Evolutionary conservation across 345 rosid species (phyloP).

Genomic region (Clausena lansium): DNA sequence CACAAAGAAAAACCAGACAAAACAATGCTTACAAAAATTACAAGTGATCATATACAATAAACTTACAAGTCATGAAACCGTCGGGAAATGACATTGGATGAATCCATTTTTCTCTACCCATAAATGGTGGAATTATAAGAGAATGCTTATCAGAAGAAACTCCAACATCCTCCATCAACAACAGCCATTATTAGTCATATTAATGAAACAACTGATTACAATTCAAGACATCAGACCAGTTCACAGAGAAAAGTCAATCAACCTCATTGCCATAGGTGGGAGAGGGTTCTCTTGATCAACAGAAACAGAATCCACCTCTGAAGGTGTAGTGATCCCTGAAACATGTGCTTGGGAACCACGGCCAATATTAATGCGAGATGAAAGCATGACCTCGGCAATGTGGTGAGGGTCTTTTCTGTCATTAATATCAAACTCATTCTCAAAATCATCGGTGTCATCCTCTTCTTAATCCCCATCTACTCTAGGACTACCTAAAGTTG

Average conservation of each 20-base stretch:
- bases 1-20: neutral
- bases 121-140: too few relatives aligned
- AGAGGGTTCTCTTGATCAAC: slow-evolving; percentile 57
- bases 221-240: too few relatives aligned
- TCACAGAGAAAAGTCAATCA: too few relatives aligned
- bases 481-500: slow-evolving; percentile 52
- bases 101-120: too few relatives aligned
- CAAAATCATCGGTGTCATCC: slow-evolving; percentile 61
- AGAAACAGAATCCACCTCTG: slow-evolving; percentile 58
- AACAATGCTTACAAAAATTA: too few relatives aligned
- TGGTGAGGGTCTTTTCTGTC: slow-evolving; percentile 41
- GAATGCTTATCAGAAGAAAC: too few relatives aligned
- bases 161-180: too few relatives aligned
- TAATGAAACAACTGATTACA: too few relatives aligned
- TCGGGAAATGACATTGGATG: too few relatives aligned
- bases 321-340: slow-evolving; percentile 35
- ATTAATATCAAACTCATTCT: slow-evolving; percentile 50
- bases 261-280: too few relatives aligned
- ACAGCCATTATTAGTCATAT: too few relatives aligned
- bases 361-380: slow-evolving; percentile 50
- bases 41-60: neutral
- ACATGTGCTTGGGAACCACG: slow-evolving; percentile 30
- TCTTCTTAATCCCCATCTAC: slow-evolving; percentile 78
- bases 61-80: too few relatives aligned
- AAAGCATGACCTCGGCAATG: slow-evolving; percentile 44